Conservation (phyloP, 208 protist species). For the Trypanosomatidae sp. region DNA sequence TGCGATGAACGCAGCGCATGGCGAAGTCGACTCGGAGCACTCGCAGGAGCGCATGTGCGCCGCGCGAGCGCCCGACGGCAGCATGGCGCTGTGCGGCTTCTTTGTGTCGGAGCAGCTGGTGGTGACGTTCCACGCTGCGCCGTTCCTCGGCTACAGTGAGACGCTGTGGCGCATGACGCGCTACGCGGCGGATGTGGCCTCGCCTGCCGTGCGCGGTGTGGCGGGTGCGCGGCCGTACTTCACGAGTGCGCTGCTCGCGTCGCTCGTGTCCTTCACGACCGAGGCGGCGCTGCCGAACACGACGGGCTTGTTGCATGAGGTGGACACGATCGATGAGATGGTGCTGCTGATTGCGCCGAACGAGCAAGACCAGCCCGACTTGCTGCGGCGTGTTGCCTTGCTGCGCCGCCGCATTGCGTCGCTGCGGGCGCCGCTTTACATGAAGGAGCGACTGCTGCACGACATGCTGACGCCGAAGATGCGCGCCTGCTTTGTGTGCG, state of each 20-base stretch:
- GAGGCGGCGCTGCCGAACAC: constrained; percentile 59
- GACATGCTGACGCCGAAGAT: constrained; percentile 55
- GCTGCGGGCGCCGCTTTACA: constrained; percentile 33
- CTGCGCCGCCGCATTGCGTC: constrained; percentile 64
- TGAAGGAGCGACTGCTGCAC: constrained; percentile 66
- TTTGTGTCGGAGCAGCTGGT: constrained; percentile 27
- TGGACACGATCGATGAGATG: constrained; percentile 83
- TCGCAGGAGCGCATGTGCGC: constrained; percentile 10
- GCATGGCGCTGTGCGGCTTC: constrained; percentile 42
- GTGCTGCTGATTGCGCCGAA: constrained; percentile 71
- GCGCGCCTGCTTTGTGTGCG: constrained; percentile 45
- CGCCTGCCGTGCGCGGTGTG: background rate
- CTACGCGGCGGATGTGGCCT: too few species aligned
- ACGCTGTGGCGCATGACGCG: constrained; percentile 21
- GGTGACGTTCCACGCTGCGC: constrained; percentile 44
- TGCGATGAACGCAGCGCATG: constrained; percentile 5
- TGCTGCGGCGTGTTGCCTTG: constrained; percentile 62
- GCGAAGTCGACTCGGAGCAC: constrained; percentile 3
- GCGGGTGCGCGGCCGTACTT: constrained; percentile 4
- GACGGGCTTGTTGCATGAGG: constrained; percentile 56
- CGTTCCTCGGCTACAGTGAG: constrained; percentile 40
- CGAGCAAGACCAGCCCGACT: constrained; percentile 64
- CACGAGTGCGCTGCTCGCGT: constrained; percentile 20
- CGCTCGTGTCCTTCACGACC: constrained; percentile 40
- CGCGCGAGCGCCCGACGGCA: constrained; percentile 14